Evolutionary conservation across 768 basidiomycete species (phyloP).

Genomic region (Pleurotus tuber-regium): DNA sequence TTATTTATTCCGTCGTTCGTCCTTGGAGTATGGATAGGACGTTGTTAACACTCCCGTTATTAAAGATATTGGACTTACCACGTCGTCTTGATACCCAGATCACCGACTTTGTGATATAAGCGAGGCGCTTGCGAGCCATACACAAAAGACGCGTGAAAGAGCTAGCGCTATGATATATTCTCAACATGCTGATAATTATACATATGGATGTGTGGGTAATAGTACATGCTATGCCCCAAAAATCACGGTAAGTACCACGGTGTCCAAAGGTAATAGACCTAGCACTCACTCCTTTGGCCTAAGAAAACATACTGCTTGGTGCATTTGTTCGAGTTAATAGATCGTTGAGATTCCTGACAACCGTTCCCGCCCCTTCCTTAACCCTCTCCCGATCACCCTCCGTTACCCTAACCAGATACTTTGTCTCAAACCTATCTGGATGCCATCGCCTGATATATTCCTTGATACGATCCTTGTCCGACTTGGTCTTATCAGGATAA

Average conservation of each 20-base stretch:
- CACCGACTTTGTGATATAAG: no score
- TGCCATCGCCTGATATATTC: constrained; percentile 78
- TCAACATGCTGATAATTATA: constrained; percentile 23
- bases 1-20: no score
- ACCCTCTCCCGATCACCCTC: constrained; percentile 66
- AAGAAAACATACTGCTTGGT: constrained; percentile 34
- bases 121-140: no score
- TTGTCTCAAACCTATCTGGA: constrained; percentile 79
- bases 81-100: no score
- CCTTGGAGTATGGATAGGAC: no score
- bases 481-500: constrained; percentile 53
- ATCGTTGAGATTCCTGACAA: constrained; percentile 70
- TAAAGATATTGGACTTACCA: no score
- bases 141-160: no score
- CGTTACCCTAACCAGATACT: constrained; percentile 59
- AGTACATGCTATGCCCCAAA: constrained; percentile 25
- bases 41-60: no score
- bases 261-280: constrained; percentile 5
- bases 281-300: constrained; percentile 13
- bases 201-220: constrained; percentile 26
- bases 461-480: constrained; percentile 68
- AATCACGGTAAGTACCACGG: constrained; percentile 12
- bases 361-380: constrained; percentile 67
- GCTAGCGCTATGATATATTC: constrained; percentile 19
- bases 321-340: constrained; percentile 54